Percentiles rank a stretch among this genome's conserved stretches.
These are phyloP conservation scores for Biscogniauxia mediterranea DNA, from an alignment of 2,329 filamentous ascomycete genomes.

Conservation along the genomic window DNA sequence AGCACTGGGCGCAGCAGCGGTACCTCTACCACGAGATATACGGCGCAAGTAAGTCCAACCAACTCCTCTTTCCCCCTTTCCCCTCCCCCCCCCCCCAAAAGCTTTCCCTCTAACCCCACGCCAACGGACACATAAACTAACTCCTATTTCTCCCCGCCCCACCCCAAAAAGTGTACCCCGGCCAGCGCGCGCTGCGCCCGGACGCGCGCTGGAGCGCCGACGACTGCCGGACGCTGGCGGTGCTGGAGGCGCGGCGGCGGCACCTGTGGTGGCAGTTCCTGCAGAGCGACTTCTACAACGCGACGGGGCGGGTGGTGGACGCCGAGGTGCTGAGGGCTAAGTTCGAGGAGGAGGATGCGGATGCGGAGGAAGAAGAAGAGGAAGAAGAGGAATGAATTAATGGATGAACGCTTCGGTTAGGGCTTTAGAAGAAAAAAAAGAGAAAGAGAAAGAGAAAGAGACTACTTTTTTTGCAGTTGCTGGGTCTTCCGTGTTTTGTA, in stretches of 20 bases:
- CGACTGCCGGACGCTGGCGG: conserved; percentile 26
- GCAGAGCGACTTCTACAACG: conserved; percentile 29
- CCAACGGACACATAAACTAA: too few species aligned
- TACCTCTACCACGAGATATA: conserved; percentile 17
- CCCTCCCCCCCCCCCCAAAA: too few species aligned
- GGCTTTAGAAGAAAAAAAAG: too few species aligned
- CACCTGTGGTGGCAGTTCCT: conserved; percentile 25
- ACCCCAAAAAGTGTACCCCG: conserved; percentile 14
- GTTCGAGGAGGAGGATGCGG: conserved; percentile 20
- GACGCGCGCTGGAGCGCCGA: conserved; percentile 23
- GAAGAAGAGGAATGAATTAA: not conserved
- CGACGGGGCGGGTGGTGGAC: conserved; percentile 26
- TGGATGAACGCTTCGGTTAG: too few species aligned
- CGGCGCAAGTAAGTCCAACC: not conserved
- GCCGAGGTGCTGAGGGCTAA: conserved; percentile 24
- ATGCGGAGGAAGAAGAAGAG: not conserved
- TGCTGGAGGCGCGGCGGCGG: conserved; percentile 28
- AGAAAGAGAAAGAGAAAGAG: too few species aligned
- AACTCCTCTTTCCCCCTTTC: too few species aligned
- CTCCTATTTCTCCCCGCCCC: too few species aligned
- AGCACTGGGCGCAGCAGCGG: conserved; percentile 14
- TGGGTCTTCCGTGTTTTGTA: too few species aligned
- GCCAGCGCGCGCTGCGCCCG: conserved; percentile 14
- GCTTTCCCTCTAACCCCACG: too few species aligned
- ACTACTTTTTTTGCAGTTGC: too few species aligned